phyloP scores from a whole-genome alignment of 306 rosid species.

The Cucurbita maxima region DNA sequence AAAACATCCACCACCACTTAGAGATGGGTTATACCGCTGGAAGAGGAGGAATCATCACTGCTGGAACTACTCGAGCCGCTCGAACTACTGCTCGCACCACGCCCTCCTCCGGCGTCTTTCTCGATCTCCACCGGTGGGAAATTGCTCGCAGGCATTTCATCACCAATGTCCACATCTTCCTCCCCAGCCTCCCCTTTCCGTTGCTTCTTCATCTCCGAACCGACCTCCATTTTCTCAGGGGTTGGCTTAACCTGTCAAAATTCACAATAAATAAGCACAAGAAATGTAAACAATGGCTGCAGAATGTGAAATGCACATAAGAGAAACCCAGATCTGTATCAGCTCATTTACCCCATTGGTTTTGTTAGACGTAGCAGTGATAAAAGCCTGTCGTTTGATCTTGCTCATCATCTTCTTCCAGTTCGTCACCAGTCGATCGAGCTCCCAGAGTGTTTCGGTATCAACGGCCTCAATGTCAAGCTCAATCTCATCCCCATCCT shows the following conservation, averaged over 20 bases:
- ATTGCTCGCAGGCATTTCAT: conserved; percentile 67
- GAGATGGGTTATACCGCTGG: conserved; percentile 53
- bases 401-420: conserved; percentile 92
- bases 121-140: conserved; percentile 92
- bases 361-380: conserved; percentile 14
- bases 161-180: conserved; percentile 93
- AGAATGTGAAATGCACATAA: background rate
- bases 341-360: conserved; percentile 40
- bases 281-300: background rate
- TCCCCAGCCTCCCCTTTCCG: conserved; percentile 78
- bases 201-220: conserved; percentile 37
- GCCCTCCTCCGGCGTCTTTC: conserved; percentile 72
- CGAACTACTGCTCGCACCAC: conserved; percentile 44
- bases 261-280: background rate
- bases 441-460: conserved; percentile 94
- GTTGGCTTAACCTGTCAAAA: conserved; percentile 6
- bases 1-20: background rate
- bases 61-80: conserved; percentile 81
- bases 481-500: conserved; percentile 97
- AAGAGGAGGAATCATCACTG: conserved; percentile 69
- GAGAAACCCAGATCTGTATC: background rate
- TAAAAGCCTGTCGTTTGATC: conserved; percentile 76
- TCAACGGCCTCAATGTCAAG: conserved; percentile 93
- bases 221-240: conserved; percentile 31
- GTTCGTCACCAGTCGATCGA: conserved; percentile 87